Evolutionary conservation across 441 rosid genomes (phyloP), one percentile per base, ranked within the genome.

Genomic region (Arabidopsis lyrata): DNA sequence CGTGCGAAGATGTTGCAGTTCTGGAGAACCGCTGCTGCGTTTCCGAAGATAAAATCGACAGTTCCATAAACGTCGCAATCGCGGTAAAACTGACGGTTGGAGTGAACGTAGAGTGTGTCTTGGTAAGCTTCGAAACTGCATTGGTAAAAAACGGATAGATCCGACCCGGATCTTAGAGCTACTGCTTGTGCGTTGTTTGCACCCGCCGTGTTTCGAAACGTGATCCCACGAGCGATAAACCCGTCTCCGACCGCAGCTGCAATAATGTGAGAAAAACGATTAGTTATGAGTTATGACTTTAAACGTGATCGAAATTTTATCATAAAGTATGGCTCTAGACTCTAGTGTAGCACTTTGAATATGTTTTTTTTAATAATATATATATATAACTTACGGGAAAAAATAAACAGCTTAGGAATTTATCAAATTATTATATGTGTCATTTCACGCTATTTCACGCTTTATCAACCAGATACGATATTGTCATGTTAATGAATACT

Each of bases 61-160:
- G 91, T 86, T 41, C 94, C 94, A 0, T 86, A 87, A 11, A 89
- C 83, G 77, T 87, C 80, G 41, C 94, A 89, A 7, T 87, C 88
- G 44, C 83, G 73, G 76, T 89, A 89, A 66, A 89, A 89, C 58
- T 89, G 83, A 41, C 89, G 74, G 5, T 82, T 77, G n/a, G 89
- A 86, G 27, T 83, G 84, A 64, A 81, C 87, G 32, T 86, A 87
- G 63, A 89, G 94, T 3, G 94, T 89, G 77, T 89, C 94, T 73
- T 89, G 94, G 57, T 87, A 86, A 0, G 82, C 94, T 73, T 82
- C 85, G 13, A 89, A 89, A 41, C 87, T 80, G 64, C 91, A 89
- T n/a, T 64, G 69, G 44, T 84, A 87, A 71, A 86, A 87, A 5
- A 87, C 88, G 2, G 94, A 89, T 45, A 84, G 84, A 63, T 89